Evolutionary conservation across 345 rosid species (phyloP).

Genomic region (Eucalyptus victrix): DNA sequence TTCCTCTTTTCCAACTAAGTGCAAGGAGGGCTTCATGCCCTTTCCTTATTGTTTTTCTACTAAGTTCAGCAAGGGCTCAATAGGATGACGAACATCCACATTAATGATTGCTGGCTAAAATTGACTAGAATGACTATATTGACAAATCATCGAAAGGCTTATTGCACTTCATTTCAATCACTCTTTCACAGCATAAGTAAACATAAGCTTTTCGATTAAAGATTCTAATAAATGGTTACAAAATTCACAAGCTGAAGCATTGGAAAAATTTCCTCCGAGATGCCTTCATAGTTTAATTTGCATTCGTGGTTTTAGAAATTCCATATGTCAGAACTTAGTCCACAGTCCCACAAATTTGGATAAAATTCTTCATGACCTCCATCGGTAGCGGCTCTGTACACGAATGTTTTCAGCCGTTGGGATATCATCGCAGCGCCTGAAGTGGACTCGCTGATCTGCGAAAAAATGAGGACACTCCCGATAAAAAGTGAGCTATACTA

Average conservation of each 20-base stretch:
- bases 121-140: background rate
- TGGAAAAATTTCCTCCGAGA: background rate
- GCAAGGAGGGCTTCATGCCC: background rate
- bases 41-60: background rate
- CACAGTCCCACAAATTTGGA: background rate
- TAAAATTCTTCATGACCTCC: background rate
- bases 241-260: background rate
- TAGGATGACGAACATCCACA: background rate
- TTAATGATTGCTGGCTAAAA: too few species aligned
- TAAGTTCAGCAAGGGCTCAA: background rate
- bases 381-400: conserved; percentile 2
- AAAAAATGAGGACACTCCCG: background rate
- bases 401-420: conserved; percentile 20
- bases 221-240: background rate
- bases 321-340: background rate
- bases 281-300: background rate
- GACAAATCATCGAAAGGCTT: background rate
- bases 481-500: background rate
- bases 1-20: background rate
- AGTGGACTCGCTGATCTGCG: conserved; percentile 15
- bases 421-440: conserved; percentile 14
- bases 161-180: background rate
- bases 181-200: background rate
- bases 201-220: background rate
- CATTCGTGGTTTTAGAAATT: background rate